These are phyloP conservation scores for Teunomyces lycoperdinae DNA, from an alignment of 805 yeast species.

Conservation along the genomic window DNA sequence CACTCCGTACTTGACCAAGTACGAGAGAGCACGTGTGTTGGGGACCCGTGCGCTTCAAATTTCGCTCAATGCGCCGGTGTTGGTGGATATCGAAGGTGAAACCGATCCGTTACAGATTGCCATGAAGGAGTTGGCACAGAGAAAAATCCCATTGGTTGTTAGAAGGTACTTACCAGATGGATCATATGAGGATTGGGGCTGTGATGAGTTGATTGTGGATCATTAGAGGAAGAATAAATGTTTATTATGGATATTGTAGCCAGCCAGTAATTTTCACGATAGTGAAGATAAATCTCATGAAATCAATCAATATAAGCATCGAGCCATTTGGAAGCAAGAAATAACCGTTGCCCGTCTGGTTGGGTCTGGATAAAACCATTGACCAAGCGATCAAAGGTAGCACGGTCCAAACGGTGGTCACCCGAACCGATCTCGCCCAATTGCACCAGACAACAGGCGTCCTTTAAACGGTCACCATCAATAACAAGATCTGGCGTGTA, in stretches of 20 bases:
- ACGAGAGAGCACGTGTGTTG: constrained; percentile 94
- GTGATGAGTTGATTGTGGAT: constrained; percentile 94
- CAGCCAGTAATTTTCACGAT: too few relatives aligned
- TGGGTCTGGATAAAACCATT: constrained; percentile 54
- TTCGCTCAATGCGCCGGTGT: constrained; percentile 96
- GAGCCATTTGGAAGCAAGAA: constrained; percentile 63
- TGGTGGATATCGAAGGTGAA: constrained; percentile 97
- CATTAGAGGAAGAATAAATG: constrained; percentile 30
- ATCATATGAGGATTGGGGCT: constrained; percentile 97
- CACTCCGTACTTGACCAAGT: constrained; percentile 98
- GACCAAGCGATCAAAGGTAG: constrained; percentile 51
- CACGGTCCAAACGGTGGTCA: constrained; percentile 37
- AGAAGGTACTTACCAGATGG: constrained; percentile 98
- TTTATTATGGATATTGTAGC: not conserved
- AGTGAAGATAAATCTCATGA: too few relatives aligned
- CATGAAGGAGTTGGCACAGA: constrained; percentile 91
- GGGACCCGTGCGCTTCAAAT: constrained; percentile 98
- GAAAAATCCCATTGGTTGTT: constrained; percentile 91
- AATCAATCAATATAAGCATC: constrained; percentile 44
- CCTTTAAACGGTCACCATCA: constrained; percentile 47
- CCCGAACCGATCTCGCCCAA: constrained; percentile 47
- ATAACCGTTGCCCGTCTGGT: constrained; percentile 55
- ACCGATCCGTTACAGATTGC: constrained; percentile 98
- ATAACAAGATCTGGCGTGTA: constrained; percentile 37
- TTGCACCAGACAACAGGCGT: constrained; percentile 45